phyloP scores from a whole-genome alignment of 768 basidiomycete genomes.

The Tricholoma hemisulphureum region DNA sequence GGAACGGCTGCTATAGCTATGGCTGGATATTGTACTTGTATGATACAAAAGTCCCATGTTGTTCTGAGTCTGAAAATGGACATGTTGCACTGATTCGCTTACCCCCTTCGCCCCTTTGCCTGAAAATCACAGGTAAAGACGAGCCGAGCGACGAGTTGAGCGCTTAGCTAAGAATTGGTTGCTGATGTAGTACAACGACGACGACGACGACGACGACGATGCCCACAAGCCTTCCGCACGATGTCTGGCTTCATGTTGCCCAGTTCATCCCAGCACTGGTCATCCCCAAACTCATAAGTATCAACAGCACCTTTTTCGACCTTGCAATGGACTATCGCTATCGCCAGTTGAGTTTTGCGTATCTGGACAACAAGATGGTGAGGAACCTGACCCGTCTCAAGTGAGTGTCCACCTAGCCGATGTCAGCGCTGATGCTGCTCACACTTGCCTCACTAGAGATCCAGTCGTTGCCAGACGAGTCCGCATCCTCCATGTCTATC shows the following conservation, averaged over 20 bases:
- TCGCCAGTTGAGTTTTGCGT: constrained; percentile 49
- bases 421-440: not conserved
- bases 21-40: no score
- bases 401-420: constrained; percentile 21
- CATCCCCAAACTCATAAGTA: constrained; percentile 18
- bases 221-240: constrained; percentile 22
- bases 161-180: no score
- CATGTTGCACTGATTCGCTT: no score
- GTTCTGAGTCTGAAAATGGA: no score
- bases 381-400: constrained; percentile 38
- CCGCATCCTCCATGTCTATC: constrained; percentile 47
- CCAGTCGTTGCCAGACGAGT: constrained; percentile 48
- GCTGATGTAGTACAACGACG: no score
- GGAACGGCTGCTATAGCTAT: no score
- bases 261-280: constrained; percentile 22
- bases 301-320: constrained; percentile 30
- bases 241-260: constrained; percentile 31
- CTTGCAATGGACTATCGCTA: constrained; percentile 47
- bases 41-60: no score
- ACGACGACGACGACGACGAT: no score
- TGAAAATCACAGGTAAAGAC: no score
- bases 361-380: constrained; percentile 44
- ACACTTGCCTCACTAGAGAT: constrained; percentile 34
- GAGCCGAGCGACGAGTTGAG: no score
- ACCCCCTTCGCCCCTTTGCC: no score